phyloP scores from a whole-genome alignment of 208 protist genomes.

The Trypanosoma conorhini region DNA sequence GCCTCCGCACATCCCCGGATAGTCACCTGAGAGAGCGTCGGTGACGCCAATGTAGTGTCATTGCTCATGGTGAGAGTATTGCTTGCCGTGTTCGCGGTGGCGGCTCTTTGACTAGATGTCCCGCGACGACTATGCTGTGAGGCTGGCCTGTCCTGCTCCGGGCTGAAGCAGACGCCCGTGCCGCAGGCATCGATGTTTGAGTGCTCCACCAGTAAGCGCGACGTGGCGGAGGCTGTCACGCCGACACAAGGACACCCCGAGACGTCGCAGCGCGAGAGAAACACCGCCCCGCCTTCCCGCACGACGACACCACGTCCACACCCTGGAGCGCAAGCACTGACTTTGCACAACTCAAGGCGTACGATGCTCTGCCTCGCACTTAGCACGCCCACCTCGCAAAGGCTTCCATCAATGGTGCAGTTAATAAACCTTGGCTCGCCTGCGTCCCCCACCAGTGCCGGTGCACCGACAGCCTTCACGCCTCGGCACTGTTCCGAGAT shows the following conservation, averaged over 20 bases:
- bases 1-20: conserved; percentile 21
- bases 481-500: conserved; percentile 18
- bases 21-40: conserved; percentile 15
- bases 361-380: not conserved
- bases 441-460: not conserved
- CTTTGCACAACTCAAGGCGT: conserved; percentile 15
- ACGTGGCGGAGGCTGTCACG: not conserved
- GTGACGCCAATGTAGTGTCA: not conserved
- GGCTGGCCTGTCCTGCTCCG: not conserved
- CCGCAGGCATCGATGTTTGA: conserved; percentile 29
- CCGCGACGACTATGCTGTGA: not conserved
- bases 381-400: conserved; percentile 20
- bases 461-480: not conserved
- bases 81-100: not conserved
- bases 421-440: conserved; percentile 11
- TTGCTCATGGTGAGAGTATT: not conserved
- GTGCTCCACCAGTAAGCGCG: conserved; percentile 21
- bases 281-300: conserved; percentile 8
- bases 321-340: conserved; percentile 10
- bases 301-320: conserved; percentile 28
- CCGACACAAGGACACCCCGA: conserved; percentile 23
- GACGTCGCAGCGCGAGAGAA: conserved; percentile 20
- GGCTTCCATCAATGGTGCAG: conserved; percentile 26
- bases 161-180: conserved; percentile 28
- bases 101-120: not conserved